Evolutionary conservation across 139 green algal genomes (phyloP).

Genomic region (Tetradesmus lagerheimii): DNA sequence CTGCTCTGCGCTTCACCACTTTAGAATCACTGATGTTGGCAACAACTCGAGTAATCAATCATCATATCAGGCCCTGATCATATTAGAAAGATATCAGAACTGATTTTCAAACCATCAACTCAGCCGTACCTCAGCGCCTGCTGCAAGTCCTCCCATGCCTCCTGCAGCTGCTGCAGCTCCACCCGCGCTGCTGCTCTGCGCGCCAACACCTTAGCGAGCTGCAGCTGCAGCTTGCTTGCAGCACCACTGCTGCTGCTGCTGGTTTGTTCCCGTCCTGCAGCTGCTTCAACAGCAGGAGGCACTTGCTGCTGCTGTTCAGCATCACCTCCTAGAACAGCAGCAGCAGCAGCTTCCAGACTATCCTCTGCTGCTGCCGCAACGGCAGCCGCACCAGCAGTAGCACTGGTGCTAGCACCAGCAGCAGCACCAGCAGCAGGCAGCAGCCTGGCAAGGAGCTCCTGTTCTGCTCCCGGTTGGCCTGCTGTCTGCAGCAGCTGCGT

Average conservation of each 20-base stretch:
- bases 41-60: too few species aligned
- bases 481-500: not conserved
- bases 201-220: slow-evolving; percentile 46
- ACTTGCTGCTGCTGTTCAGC: not conserved
- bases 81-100: too few species aligned
- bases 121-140: slow-evolving; percentile 37
- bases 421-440: slow-evolving; percentile 6
- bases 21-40: too few species aligned
- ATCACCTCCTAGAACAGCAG: not conserved
- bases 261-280: not conserved
- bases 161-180: slow-evolving; percentile 41
- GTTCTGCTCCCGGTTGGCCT: not conserved
- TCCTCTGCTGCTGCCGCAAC: slow-evolving; percentile 28
- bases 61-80: too few species aligned
- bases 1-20: too few species aligned
- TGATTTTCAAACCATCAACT: too few species aligned
- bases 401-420: not conserved
- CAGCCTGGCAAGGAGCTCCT: not conserved
- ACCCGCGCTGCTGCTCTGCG: slow-evolving; percentile 36
- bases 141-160: slow-evolving; percentile 44
- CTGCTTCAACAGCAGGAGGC: not conserved
- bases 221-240: slow-evolving; percentile 33
- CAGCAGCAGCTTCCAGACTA: not conserved
- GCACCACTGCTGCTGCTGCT: slow-evolving; percentile 2
- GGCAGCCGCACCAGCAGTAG: not conserved